Evolutionary conservation across 2,329 filamentous ascomycete species (phyloP), one percentile per base, ranked within the genome.

Genomic region (Colletotrichum sp.): DNA sequence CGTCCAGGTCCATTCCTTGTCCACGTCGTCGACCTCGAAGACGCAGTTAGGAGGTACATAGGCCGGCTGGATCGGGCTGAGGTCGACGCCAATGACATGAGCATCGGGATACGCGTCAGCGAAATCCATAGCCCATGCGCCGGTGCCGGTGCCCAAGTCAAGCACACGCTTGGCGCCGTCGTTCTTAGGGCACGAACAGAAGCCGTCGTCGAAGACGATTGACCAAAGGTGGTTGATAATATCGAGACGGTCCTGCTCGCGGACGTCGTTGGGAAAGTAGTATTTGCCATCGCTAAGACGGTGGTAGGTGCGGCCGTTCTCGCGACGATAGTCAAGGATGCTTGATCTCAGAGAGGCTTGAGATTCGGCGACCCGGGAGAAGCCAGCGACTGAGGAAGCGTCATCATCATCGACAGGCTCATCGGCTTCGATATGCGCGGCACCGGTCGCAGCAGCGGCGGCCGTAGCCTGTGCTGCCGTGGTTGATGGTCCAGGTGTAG

Each of bases 181-280:
- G 13, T 57, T 72, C 18, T 77, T 69, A 0, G 85, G 85, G 6
- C 78, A 79, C 0, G 80, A 36, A 28, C 77, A 82, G 0, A 85
- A 78, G 32, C 81, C 81, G 9, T 80, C 80, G 2, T 81, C 80
- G 16, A 84, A 78, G 0, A 83, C 85, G 6, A 86, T 75, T 0
- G 68, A 32, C 55, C 82, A 84, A 0, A 85, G 74, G 34, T 85
- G 81, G 70, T 86, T 84, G 76, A 85, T 81, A 0, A 86, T 76
- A 69, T 86, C 83, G 18, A 70, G 44, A 8, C 60, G 60, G 4
- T 60, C 62, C 10, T 44, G 67, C 32, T 71, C 72, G 16, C 18
- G 6, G 15, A 77, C 78, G 32, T 82, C 80, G 52, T 80, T 81
- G 0, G 79, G 78, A 0, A 80, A 57, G 7, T 78, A 72, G 70